phyloP scores from a whole-genome alignment of 2,329 filamentous ascomycete genomes.

The Alternaria tenuissima region DNA sequence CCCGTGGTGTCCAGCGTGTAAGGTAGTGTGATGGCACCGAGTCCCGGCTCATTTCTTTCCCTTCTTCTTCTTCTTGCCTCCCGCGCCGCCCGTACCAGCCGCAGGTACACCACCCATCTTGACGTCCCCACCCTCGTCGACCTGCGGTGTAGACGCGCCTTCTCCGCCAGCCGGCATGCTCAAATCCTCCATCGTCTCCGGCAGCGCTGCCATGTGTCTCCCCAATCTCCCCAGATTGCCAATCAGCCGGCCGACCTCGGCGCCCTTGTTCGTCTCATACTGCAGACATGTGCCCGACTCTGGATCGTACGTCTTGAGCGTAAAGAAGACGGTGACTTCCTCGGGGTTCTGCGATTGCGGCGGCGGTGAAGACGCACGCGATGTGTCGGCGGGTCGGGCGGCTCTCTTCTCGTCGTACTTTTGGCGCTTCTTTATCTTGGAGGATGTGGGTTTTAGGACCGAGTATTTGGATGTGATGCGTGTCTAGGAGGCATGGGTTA shows the following conservation, averaged over 20 bases:
- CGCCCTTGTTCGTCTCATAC: slow-evolving; percentile 89
- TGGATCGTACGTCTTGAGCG: slow-evolving; percentile 90
- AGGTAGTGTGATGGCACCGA: not conserved
- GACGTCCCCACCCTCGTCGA: slow-evolving; percentile 42
- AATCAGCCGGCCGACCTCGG: slow-evolving; percentile 86
- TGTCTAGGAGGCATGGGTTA: slow-evolving; percentile 64
- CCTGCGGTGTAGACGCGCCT: slow-evolving; percentile 42
- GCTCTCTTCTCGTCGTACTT: slow-evolving; percentile 42
- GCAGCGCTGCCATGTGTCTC: slow-evolving; percentile 64
- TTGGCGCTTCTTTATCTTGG: slow-evolving; percentile 46
- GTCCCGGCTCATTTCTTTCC: slow-evolving; percentile 55
- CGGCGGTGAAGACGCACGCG: slow-evolving; percentile 42
- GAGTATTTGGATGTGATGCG: slow-evolving; percentile 93
- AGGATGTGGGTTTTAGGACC: slow-evolving; percentile 60
- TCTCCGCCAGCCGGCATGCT: slow-evolving; percentile 42
- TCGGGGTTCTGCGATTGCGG: slow-evolving; percentile 33
- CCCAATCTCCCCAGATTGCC: slow-evolving; percentile 78
- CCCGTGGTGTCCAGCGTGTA: too few relatives aligned
- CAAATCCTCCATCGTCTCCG: slow-evolving; percentile 53
- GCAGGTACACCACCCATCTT: slow-evolving; percentile 38
- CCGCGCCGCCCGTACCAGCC: slow-evolving; percentile 32
- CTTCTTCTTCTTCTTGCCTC: slow-evolving; percentile 61
- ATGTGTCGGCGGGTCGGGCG: slow-evolving; percentile 34
- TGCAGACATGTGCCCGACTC: slow-evolving; percentile 82
- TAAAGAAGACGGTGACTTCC: slow-evolving; percentile 67